These are phyloP conservation scores for Globisporangium heterothallicum DNA, from an alignment of 352 stramenopile genomes.

Conservation along the genomic window DNA sequence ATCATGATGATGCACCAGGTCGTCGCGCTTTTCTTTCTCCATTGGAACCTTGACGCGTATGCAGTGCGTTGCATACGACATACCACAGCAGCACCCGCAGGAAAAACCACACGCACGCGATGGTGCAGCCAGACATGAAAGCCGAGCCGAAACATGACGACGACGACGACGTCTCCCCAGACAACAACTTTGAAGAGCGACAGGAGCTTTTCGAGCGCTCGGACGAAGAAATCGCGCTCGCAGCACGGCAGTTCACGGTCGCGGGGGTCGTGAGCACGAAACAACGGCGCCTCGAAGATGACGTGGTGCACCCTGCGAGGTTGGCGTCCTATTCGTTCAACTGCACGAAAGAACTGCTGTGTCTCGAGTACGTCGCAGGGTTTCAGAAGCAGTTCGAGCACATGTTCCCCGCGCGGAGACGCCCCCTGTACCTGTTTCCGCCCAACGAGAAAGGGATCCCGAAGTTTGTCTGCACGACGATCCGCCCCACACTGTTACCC, in stretches of 20 bases:
- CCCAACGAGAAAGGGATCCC: slow-evolving; percentile 89
- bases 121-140: slow-evolving; percentile 31
- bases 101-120: too few species aligned
- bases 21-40: too few species aligned
- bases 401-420: slow-evolving; percentile 69
- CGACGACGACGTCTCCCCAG: slow-evolving; percentile 12
- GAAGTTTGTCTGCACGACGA: slow-evolving; percentile 94
- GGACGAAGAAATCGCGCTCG: slow-evolving; percentile 52
- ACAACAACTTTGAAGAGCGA: slow-evolving; percentile 33
- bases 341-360: slow-evolving; percentile 88
- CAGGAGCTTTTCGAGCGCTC: slow-evolving; percentile 49
- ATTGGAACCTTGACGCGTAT: too few species aligned
- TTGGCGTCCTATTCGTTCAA: slow-evolving; percentile 51
- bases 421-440: slow-evolving; percentile 81
- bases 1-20: too few species aligned
- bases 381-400: slow-evolving; percentile 89
- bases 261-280: slow-evolving; percentile 77
- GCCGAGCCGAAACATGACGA: slow-evolving; percentile 45
- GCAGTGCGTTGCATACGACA: too few species aligned
- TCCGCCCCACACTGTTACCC: slow-evolving; percentile 90
- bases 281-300: slow-evolving; percentile 65
- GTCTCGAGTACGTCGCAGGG: slow-evolving; percentile 90
- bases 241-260: slow-evolving; percentile 66
- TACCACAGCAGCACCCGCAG: too few species aligned
- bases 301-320: slow-evolving; percentile 24